Evolutionary conservation across 73 alveolate genomes (phyloP).

Genomic region (Uronychia setigera): DNA sequence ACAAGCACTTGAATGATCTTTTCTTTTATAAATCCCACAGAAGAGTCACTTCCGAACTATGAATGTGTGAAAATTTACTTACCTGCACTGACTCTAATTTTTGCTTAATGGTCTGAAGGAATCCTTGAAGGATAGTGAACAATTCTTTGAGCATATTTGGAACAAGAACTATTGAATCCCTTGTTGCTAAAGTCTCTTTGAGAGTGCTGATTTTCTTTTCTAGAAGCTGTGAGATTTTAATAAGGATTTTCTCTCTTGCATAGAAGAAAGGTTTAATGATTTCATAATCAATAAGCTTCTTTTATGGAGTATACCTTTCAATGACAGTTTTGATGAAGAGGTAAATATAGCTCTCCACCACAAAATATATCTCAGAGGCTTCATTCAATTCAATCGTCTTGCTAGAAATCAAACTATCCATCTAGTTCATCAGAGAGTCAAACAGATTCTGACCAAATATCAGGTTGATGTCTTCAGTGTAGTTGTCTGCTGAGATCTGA

Average conservation of each 20-base stretch:
- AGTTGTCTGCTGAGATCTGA: constrained; percentile 10
- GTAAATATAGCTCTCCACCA: constrained; percentile 16
- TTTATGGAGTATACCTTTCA: not conserved
- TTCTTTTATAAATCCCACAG: too few species aligned
- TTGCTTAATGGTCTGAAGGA: too few species aligned
- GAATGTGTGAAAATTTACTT: too few species aligned
- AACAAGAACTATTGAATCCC: too few species aligned
- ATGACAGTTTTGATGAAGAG: constrained; percentile 1
- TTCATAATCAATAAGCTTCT: not conserved
- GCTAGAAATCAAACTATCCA: constrained; percentile 6
- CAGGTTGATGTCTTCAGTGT: constrained; percentile 16
- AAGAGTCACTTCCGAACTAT: too few species aligned
- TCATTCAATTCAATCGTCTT: constrained; percentile 19
- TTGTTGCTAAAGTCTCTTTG: too few species aligned
- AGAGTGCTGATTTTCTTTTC: too few species aligned
- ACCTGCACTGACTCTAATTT: too few species aligned
- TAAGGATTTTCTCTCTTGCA: constrained; percentile 16
- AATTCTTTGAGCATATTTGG: too few species aligned
- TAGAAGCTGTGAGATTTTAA: too few species aligned
- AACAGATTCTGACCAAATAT: constrained; percentile 35
- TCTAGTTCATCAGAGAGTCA: constrained; percentile 13
- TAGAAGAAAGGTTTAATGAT: constrained; percentile 13
- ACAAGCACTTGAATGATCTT: too few species aligned
- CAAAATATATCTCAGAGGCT: constrained; percentile 40
- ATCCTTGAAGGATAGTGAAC: too few species aligned